Percentiles rank a stretch among this genome's conserved stretches.
phyloP scores from a whole-genome alignment of 768 basidiomycete genomes.

The Lentinula detonsa region DNA sequence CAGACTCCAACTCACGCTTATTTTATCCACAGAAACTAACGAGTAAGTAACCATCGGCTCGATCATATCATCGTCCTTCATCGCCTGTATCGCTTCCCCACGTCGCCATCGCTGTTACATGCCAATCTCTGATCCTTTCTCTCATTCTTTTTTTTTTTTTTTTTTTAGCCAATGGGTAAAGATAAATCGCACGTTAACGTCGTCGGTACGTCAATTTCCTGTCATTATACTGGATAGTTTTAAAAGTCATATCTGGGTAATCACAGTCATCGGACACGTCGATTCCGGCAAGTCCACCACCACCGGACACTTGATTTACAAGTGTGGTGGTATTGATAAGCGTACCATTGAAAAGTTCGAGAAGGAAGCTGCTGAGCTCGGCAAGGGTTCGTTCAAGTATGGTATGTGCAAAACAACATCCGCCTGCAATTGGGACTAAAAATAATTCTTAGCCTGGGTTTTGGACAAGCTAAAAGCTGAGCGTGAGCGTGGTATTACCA shows the following conservation, averaged over 20 bases:
- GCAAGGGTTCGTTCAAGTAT: constrained; percentile 98
- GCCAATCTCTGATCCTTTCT: not conserved
- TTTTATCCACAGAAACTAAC: not conserved
- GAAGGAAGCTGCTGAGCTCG: constrained; percentile 99
- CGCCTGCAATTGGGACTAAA: not conserved
- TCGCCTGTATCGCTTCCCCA: not conserved
- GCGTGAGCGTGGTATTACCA: constrained; percentile 99
- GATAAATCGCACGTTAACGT: constrained; percentile 97
- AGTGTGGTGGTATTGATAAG: constrained; percentile 99
- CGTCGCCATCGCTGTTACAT: not conserved
- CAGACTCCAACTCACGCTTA: not conserved
- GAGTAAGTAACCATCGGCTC: not conserved
- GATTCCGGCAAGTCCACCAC: constrained; percentile 99
- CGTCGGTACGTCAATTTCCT: constrained; percentile 41
- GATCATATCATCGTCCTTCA: not conserved
- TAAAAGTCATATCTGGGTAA: not conserved
- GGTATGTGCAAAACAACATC: constrained; percentile 41
- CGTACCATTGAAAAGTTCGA: constrained; percentile 99
- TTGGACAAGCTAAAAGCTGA: constrained; percentile 99
- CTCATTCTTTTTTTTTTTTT: not conserved
- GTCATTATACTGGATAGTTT: constrained; percentile 20
- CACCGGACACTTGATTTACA: constrained; percentile 99
- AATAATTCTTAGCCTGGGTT: constrained; percentile 77
- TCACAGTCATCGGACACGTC: constrained; percentile 94
- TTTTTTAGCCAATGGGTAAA: constrained; percentile 71